A percentile compares a stretch with the other conserved stretches of the same genome.
Conservation (phyloP, 192 early-diverging fungal genomes). For the Paraglomus occultum region DNA sequence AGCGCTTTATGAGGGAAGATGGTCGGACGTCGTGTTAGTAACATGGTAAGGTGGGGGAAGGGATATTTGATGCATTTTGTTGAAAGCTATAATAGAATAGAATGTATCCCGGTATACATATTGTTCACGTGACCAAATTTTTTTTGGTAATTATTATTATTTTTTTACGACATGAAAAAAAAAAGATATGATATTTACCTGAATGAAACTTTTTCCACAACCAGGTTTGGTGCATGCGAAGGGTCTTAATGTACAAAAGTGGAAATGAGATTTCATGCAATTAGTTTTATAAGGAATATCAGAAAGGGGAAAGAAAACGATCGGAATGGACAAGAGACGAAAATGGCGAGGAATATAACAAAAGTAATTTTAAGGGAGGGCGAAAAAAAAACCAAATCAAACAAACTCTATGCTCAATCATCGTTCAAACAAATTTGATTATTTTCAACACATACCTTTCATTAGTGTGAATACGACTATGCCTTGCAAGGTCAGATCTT, state of each 20-base stretch:
- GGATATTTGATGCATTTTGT: too few species aligned
- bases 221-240: constrained; percentile 60
- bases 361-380: neutral
- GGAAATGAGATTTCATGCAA: too few species aligned
- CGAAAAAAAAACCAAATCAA: constrained; percentile 16
- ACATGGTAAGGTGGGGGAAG: too few species aligned
- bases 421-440: neutral
- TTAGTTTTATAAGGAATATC: neutral
- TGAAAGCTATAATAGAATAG: neutral
- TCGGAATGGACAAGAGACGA: too few species aligned
- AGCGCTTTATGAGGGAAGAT: constrained; percentile 47
- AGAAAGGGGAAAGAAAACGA: neutral
- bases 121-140: neutral
- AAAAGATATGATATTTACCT: constrained; percentile 27
- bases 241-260: constrained; percentile 40
- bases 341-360: neutral
- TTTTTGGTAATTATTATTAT: neutral
- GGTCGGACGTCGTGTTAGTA: neutral
- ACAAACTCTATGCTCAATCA: neutral
- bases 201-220: constrained; percentile 83
- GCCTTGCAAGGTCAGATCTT: constrained; percentile 71
- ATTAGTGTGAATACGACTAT: constrained; percentile 77
- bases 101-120: too few species aligned
- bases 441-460: constrained; percentile 52
- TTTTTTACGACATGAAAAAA: neutral